A percentile compares a stretch with the other conserved stretches of the same genome.
Evolutionary conservation across 2,329 filamentous ascomycete genomes (phyloP).

Genomic region (Chrysoporthe puriensis): DNA sequence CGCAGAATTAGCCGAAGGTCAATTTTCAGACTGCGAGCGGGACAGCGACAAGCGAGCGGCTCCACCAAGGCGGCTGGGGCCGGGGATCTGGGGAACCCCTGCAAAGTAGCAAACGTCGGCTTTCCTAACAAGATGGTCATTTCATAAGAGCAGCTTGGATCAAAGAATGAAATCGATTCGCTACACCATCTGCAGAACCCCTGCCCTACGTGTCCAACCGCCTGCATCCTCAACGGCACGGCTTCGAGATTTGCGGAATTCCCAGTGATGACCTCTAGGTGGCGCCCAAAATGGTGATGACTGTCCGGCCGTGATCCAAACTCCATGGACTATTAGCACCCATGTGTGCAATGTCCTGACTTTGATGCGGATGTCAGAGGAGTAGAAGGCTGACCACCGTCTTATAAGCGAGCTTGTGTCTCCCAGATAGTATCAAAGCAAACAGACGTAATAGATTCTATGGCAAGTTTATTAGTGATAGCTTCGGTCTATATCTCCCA

Average conservation of each 20-base stretch:
- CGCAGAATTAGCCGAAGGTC: conserved; percentile 19
- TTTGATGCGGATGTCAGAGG: neutral
- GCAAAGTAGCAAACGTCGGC: neutral
- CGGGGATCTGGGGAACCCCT: neutral
- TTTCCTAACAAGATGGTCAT: too few relatives aligned
- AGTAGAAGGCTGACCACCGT: neutral
- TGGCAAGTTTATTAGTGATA: neutral
- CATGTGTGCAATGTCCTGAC: neutral
- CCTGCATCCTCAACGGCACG: too few relatives aligned
- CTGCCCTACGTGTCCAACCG: too few relatives aligned
- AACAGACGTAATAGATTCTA: neutral
- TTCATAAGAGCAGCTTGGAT: too few relatives aligned
- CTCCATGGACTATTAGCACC: neutral
- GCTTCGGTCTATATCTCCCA: neutral
- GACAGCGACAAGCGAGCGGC: conserved; percentile 11
- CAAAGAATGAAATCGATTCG: too few relatives aligned
- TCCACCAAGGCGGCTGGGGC: conserved; percentile 1
- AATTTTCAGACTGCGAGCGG: conserved; percentile 16
- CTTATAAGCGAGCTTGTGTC: neutral
- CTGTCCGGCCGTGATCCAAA: neutral
- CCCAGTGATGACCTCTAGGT: neutral
- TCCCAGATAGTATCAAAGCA: neutral
- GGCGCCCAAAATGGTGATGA: neutral
- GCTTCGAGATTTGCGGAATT: too few relatives aligned
- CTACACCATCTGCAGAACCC: too few relatives aligned